Conservation (phyloP, 2,329 filamentous ascomycete genomes). For the Colletotrichum eleusines region DNA sequence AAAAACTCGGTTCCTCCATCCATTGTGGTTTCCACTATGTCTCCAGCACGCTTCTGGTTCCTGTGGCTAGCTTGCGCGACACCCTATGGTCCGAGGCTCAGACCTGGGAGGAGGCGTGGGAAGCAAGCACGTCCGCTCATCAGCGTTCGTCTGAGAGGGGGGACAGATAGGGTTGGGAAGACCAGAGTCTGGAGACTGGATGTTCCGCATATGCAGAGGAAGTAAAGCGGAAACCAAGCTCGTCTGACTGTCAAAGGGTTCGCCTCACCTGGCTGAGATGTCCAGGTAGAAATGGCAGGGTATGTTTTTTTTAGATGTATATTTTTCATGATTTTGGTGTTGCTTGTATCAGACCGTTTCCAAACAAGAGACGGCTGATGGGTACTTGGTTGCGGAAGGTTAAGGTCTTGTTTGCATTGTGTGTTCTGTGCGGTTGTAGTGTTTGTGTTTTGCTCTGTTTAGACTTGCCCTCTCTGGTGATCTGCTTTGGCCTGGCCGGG, state of each 20-base stretch:
- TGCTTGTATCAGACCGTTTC: conserved; percentile 28
- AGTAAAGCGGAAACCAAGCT: conserved; percentile 26
- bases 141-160: conserved; percentile 35
- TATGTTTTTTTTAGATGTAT: too few species aligned
- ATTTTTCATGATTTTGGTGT: too few species aligned
- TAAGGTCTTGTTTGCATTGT: not conserved
- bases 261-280: conserved; percentile 12
- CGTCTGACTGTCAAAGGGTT: conserved; percentile 21
- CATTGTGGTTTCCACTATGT: conserved; percentile 34
- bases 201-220: conserved; percentile 30
- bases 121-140: conserved; percentile 15
- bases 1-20: conserved; percentile 5
- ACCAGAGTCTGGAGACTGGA: conserved; percentile 16
- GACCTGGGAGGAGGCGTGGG: conserved; percentile 14
- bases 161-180: conserved; percentile 16
- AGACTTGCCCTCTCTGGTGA: not conserved
- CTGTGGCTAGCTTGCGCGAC: conserved; percentile 15
- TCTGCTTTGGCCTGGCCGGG: not conserved
- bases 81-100: conserved; percentile 2
- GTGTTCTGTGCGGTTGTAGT: not conserved
- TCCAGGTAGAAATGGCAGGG: not conserved
- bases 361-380: conserved; percentile 31
- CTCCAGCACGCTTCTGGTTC: conserved; percentile 33
- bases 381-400: not conserved
- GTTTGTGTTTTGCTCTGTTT: not conserved